These are phyloP conservation scores for Debaryomyces sp. DNA, from an alignment of 1,139 yeast species.

Conservation along the genomic window DNA sequence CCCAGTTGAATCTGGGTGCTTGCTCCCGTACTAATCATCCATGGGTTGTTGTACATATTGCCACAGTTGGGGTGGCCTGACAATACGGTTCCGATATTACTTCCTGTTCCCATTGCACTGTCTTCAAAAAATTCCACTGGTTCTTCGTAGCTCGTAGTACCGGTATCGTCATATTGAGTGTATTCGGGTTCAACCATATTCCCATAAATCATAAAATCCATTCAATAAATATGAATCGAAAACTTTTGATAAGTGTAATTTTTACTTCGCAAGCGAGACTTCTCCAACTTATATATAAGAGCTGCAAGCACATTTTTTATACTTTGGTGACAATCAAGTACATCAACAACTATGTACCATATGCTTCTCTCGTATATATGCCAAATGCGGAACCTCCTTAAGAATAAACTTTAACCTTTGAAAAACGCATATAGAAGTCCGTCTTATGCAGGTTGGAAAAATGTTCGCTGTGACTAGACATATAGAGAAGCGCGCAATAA, in stretches of 20 bases:
- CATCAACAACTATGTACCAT: neutral
- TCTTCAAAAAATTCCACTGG: neutral
- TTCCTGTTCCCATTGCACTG: neutral
- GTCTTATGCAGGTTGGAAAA: neutral
- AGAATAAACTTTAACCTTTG: neutral
- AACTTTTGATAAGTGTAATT: neutral
- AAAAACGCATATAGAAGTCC: neutral
- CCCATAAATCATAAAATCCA: neutral
- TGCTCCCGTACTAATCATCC: neutral
- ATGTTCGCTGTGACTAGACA: neutral
- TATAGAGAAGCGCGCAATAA: neutral
- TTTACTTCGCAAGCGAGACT: neutral
- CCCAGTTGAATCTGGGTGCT: neutral
- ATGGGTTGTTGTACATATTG: neutral
- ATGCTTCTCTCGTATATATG: neutral
- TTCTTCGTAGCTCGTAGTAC: neutral
- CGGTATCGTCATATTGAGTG: neutral
- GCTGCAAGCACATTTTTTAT: neutral
- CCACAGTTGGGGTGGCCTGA: neutral
- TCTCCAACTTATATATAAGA: neutral
- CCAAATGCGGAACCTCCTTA: neutral
- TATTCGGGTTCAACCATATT: conserved; percentile 1
- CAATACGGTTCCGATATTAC: neutral
- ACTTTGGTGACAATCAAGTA: neutral
- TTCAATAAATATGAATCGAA: neutral